Evolutionary conservation across 202 grass and related monocot genomes (phyloP).

Genomic region (Dendrocalamus latiflorus): DNA sequence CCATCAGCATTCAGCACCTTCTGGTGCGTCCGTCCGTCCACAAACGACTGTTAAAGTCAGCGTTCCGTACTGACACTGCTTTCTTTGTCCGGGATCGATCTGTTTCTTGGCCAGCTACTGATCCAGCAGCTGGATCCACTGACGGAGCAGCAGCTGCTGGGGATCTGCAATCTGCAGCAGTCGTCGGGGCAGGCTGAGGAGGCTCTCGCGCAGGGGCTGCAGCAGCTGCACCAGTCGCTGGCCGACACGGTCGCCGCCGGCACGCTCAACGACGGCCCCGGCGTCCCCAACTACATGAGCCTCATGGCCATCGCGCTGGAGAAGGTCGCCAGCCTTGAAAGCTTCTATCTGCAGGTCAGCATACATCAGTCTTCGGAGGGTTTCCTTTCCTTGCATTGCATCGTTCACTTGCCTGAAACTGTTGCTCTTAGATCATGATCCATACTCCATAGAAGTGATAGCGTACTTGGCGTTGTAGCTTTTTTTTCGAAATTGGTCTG

Average conservation of each 20-base stretch:
- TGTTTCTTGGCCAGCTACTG: conserved; percentile 48
- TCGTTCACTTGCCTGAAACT: neutral
- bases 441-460: neutral
- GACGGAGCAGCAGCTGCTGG: conserved; percentile 82
- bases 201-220: conserved; percentile 74
- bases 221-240: conserved; percentile 69
- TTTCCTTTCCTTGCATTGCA: neutral
- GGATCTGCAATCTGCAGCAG: conserved; percentile 65
- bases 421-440: neutral
- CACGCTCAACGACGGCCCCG: conserved; percentile 42
- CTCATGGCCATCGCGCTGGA: conserved; percentile 67
- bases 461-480: too few relatives aligned
- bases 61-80: conserved; percentile 5
- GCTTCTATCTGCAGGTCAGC: conserved; percentile 73
- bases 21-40: neutral
- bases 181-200: conserved; percentile 96
- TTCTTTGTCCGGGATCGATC: neutral
- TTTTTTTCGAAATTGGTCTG: too few relatives aligned
- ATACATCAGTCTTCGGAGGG: neutral
- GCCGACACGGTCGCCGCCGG: conserved; percentile 67
- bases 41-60: neutral
- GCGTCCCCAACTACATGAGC: conserved; percentile 48
- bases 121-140: conserved; percentile 77
- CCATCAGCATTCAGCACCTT: neutral
- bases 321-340: conserved; percentile 73